Conservation (phyloP, 495 filamentous ascomycete genomes). For the Tuber brumale region DNA sequence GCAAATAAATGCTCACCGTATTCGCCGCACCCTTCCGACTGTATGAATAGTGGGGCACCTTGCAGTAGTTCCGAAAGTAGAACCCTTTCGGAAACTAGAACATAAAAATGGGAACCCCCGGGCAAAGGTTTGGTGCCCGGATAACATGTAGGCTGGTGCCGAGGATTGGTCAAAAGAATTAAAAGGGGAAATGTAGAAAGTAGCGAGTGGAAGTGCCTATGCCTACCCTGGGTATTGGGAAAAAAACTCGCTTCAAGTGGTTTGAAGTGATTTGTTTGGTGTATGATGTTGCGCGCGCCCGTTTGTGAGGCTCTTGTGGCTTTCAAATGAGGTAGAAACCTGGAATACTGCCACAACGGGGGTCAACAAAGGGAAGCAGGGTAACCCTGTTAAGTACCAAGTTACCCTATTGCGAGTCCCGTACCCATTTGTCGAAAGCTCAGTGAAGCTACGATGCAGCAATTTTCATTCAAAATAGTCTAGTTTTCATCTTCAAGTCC, state of each 20-base stretch:
- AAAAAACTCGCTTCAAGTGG: not conserved
- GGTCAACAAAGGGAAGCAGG: not conserved
- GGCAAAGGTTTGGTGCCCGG: not conserved
- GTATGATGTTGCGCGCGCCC: not conserved
- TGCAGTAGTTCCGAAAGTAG: not conserved
- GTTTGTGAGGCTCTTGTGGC: not conserved
- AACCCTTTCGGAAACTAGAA: not conserved
- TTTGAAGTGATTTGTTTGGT: not conserved
- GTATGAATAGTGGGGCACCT: not conserved
- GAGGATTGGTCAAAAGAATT: not conserved
- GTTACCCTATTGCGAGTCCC: not conserved
- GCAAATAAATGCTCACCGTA: not conserved
- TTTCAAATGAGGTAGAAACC: not conserved
- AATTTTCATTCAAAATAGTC: not conserved
- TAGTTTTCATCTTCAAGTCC: slow-evolving; percentile 30
- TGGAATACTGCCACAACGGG: not conserved
- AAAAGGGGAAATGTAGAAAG: not conserved
- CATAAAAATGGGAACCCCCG: not conserved
- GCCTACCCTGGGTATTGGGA: not conserved
- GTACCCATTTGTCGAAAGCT: not conserved
- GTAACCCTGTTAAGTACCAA: not conserved
- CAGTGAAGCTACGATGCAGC: not conserved
- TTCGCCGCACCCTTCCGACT: not conserved
- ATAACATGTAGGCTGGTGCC: not conserved
- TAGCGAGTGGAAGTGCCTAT: not conserved